These are phyloP conservation scores for Trametes cubensis DNA, from an alignment of 768 basidiomycete species.

Conservation along the genomic window DNA sequence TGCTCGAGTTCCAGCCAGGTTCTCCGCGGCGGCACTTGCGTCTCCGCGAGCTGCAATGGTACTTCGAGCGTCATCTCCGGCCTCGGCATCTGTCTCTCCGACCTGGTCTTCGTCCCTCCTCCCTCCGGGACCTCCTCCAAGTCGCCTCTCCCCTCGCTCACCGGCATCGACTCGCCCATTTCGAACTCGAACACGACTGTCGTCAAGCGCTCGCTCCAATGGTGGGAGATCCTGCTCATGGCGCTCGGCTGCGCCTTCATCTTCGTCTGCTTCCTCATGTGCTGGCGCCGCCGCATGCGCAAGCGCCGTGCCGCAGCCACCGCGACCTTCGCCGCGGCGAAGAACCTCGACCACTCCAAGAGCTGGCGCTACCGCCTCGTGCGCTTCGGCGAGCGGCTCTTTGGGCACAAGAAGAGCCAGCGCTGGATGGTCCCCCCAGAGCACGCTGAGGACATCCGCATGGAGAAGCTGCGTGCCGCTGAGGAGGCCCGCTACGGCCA, in stretches of 20 bases:
- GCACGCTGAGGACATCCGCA: constrained; percentile 47
- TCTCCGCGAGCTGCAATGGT: constrained; percentile 59
- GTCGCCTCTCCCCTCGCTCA: constrained; percentile 54
- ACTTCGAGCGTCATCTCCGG: constrained; percentile 61
- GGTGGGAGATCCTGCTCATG: constrained; percentile 90
- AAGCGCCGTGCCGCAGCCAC: constrained; percentile 71
- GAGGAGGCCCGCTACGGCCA: constrained; percentile 46
- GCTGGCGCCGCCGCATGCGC: constrained; percentile 71
- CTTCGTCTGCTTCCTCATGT: constrained; percentile 64
- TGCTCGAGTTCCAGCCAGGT: constrained; percentile 68
- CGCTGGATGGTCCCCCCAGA: constrained; percentile 31
- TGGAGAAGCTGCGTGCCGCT: constrained; percentile 38
- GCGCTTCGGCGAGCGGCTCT: constrained; percentile 60
- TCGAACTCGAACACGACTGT: constrained; percentile 23
- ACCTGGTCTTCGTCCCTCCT: constrained; percentile 59
- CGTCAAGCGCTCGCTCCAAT: constrained; percentile 48
- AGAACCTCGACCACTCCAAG: constrained; percentile 49
- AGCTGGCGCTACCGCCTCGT: constrained; percentile 61
- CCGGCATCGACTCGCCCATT: constrained; percentile 58
- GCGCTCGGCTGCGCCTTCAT: constrained; percentile 79
- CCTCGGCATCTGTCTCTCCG: constrained; percentile 79
- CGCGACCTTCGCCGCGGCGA: constrained; percentile 61
- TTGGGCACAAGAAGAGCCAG: constrained; percentile 47
- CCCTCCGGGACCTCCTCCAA: constrained; percentile 44
- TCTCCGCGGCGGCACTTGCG: constrained; percentile 67